Percentiles rank a stretch among this genome's conserved stretches.
phyloP scores from a whole-genome alignment of 345 rosid species.

The Arabis hirsuta region DNA sequence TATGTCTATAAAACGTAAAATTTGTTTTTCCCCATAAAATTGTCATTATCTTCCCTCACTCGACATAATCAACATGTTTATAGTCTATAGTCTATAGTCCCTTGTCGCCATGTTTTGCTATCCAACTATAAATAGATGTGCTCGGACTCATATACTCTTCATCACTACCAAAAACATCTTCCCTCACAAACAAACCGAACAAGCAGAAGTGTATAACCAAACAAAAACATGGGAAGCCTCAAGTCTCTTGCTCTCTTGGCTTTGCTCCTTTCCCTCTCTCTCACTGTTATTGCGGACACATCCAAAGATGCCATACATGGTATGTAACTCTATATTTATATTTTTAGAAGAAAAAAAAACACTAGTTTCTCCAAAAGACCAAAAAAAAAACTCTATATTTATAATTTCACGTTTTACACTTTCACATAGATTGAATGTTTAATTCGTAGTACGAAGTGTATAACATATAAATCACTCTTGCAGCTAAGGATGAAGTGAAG shows the following conservation, averaged over 20 bases:
- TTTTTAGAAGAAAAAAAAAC: neutral
- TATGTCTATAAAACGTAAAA: neutral
- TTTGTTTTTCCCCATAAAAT: neutral
- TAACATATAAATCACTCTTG: conserved; percentile 5
- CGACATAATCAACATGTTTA: conserved; percentile 39
- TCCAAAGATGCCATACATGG: conserved; percentile 40
- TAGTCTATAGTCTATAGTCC: too few species aligned
- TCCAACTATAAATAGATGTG: conserved; percentile 36
- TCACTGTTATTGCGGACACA: conserved; percentile 41
- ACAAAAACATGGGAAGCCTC: conserved; percentile 31
- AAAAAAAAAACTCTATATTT: too few species aligned
- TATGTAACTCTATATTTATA: conserved; percentile 8
- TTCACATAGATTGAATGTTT: neutral
- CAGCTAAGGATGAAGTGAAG: conserved; percentile 36
- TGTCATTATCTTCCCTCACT: conserved; percentile 22
- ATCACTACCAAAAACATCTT: conserved; percentile 18
- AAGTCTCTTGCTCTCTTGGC: conserved; percentile 31
- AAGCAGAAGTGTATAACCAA: conserved; percentile 17
- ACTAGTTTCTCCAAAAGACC: too few species aligned
- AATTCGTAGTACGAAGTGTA: neutral
- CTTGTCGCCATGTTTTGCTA: conserved; percentile 34
- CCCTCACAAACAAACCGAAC: conserved; percentile 26
- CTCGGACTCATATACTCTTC: conserved; percentile 3
- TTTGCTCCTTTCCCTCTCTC: conserved; percentile 33
- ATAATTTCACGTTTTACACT: neutral